phyloP scores from a whole-genome alignment of 1,284 basidiomycete genomes.

The Pascua sp. region DNA sequence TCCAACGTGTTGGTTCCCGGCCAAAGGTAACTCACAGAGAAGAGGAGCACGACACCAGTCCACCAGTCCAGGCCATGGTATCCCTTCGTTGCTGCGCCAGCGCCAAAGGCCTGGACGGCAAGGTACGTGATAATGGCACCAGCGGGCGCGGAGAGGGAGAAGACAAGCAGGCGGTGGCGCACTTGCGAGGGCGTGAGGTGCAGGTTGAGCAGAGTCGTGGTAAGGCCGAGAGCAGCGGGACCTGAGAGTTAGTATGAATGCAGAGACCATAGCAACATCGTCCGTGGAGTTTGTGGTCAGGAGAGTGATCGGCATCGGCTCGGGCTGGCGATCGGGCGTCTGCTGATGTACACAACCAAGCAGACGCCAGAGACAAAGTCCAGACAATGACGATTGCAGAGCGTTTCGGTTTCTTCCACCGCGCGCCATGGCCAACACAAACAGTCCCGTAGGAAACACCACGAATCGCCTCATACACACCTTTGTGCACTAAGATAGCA shows the following conservation, averaged over 20 bases:
- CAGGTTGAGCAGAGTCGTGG: constrained; percentile 73
- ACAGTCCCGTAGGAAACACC: neutral
- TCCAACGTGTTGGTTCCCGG: neutral
- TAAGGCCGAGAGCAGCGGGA: constrained; percentile 78
- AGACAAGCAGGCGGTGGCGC: constrained; percentile 69
- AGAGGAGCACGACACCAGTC: constrained; percentile 58
- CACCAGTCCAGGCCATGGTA: constrained; percentile 50
- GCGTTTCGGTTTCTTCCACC: neutral
- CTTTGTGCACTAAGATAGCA: constrained; percentile 85
- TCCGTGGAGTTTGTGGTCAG: too few relatives aligned
- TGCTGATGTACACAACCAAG: neutral
- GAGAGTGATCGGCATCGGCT: too few relatives aligned
- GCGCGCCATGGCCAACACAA: neutral
- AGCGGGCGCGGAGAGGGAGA: constrained; percentile 73
- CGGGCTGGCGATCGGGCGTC: too few relatives aligned
- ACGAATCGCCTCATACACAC: constrained; percentile 47
- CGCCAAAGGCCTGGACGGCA: constrained; percentile 59
- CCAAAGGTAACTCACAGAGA: constrained; percentile 38
- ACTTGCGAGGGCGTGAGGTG: constrained; percentile 64
- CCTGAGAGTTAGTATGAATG: constrained; percentile 52
- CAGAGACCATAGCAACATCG: neutral
- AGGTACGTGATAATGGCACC: constrained; percentile 69
- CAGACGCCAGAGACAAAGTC: neutral
- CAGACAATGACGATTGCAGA: neutral
- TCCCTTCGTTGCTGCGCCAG: neutral